phyloP scores from a whole-genome alignment of 345 rosid species.

The Anacardium occidentale region DNA sequence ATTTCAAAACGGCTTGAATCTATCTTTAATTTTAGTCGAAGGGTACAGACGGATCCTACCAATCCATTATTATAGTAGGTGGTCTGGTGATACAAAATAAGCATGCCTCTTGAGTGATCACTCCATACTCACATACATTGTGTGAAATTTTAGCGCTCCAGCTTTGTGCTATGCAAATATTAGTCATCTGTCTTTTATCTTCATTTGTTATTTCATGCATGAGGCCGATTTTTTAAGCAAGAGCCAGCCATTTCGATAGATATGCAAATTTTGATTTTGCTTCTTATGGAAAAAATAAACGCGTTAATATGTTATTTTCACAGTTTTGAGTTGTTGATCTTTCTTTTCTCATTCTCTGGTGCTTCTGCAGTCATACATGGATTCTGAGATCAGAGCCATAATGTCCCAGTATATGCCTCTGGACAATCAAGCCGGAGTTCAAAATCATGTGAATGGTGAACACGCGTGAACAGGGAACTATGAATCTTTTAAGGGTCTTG shows the following conservation, averaged over 20 bases:
- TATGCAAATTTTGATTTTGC: neutral
- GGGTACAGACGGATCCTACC: neutral
- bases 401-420: conserved; percentile 99
- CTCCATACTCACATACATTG: neutral
- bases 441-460: conserved; percentile 55
- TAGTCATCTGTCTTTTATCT: neutral
- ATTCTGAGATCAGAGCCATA: conserved; percentile 94
- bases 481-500: neutral
- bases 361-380: conserved; percentile 82
- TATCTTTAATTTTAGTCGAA: neutral
- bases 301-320: neutral
- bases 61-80: neutral
- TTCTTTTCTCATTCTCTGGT: conserved; percentile 6
- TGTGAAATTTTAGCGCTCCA: no score
- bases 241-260: neutral
- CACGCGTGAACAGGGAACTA: conserved; percentile 41
- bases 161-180: neutral
- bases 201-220: neutral
- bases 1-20: neutral
- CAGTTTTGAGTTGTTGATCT: neutral
- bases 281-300: neutral
- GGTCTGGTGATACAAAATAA: neutral
- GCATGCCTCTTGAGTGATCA: neutral
- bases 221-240: neutral
- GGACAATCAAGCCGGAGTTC: conserved; percentile 78